Evolutionary conservation across 768 basidiomycete species (phyloP), one percentile per base, ranked within the genome.

Genomic region (Hericium coralloides): DNA sequence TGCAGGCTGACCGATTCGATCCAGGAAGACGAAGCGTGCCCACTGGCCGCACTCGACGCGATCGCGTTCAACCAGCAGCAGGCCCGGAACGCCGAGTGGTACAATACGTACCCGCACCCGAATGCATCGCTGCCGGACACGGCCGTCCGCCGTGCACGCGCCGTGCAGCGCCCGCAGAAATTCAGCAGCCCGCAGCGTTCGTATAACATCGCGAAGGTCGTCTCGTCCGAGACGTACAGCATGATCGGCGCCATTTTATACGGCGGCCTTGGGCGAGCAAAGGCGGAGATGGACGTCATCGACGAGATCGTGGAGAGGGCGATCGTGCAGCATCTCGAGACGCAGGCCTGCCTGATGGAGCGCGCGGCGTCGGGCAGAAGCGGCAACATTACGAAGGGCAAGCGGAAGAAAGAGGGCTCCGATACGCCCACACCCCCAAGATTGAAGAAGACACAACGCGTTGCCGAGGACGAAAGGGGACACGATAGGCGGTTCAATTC

Each of bases 11-110:
- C 14, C 47, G 31, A 14, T 22, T 25, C 17, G 22, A 7, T 37
- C 20, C 56, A 60, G 61, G 57, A 58, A 48, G 31, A 60, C 57
- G 59, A 62, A 17, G 56, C 59, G 53, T 61, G 56, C 26, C 8
- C 56, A 12, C 43, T 60, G 6, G 59, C 56, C 41, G 38, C 50
- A 47, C 25, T 60, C 14, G 52, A 23, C 12, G 59, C 59, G 48
- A 25, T 60, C 56, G 41, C 56, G 48, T 49, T 62, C 52, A 55
- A 61, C 41, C 52, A 49, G 38, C 38, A 51, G 36, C 61, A 62
- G 15, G 59, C 55, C 1, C 12, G 23, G 49, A 26, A 52, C 18
- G 54, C 50, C 43, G 54, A 60, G 52, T 57, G 56, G 54, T 41
- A 55, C 48, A 50, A 50, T 23, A 50, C n/a, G 9, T 45, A 45